A percentile compares a stretch with the other conserved stretches of the same genome.
Conservation (phyloP, 345 rosid genomes). For the Fremontodendron californicum region DNA sequence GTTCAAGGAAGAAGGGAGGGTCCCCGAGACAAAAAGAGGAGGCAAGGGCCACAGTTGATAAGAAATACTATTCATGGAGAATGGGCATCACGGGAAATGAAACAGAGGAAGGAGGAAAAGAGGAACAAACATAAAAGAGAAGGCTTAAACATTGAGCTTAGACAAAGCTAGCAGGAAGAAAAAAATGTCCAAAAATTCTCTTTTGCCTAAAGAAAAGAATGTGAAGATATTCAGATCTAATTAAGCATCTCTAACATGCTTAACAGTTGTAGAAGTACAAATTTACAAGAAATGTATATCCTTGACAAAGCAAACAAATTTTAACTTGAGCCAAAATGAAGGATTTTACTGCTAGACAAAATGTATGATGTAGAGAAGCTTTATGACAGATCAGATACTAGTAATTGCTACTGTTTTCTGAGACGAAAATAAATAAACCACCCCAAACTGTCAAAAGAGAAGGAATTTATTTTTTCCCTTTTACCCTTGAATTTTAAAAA, state of each 20-base stretch:
- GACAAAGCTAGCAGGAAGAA: background rate
- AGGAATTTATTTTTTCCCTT: background rate
- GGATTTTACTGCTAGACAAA: background rate
- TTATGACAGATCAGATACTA: conserved; percentile 25
- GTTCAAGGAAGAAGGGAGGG: background rate
- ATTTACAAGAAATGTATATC: background rate
- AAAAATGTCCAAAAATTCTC: background rate
- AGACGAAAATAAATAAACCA: conserved; percentile 25
- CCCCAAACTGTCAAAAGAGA: conserved; percentile 10
- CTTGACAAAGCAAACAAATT: background rate
- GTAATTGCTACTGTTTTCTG: conserved; percentile 5
- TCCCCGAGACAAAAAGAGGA: background rate
- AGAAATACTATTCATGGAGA: background rate
- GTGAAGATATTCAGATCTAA: background rate
- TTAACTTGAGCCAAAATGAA: background rate
- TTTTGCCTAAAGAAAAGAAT: background rate
- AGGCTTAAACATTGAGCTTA: conserved; percentile 5
- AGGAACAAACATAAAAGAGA: background rate
- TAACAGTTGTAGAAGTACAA: background rate
- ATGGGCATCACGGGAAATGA: background rate
- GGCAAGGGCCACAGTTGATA: conserved; percentile 5
- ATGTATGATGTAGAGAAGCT: background rate
- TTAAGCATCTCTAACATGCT: background rate
- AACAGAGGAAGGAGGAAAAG: background rate
- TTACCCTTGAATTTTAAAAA: background rate